A percentile compares a stretch with the other conserved stretches of the same genome.
Evolutionary conservation across 2,329 filamentous ascomycete species (phyloP).

Genomic region (Aspergillus sp.): DNA sequence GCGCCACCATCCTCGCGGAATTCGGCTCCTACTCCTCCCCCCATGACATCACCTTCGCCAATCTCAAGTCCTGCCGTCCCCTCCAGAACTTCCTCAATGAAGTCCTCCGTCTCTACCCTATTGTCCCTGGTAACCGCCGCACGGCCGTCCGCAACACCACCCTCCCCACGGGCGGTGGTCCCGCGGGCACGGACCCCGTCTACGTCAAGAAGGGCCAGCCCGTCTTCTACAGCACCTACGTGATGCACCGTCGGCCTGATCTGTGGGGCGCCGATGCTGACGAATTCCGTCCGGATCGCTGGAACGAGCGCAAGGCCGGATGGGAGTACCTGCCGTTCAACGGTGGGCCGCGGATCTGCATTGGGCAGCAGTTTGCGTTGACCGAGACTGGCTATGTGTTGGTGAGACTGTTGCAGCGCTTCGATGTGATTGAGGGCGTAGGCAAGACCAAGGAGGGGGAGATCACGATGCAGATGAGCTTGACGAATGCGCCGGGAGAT

Average conservation of each 20-base stretch:
- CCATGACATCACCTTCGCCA: conserved; percentile 41
- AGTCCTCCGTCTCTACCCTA: conserved; percentile 49
- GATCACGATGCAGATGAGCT: conserved; percentile 24
- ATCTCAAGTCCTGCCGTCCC: conserved; percentile 45
- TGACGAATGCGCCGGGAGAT: conserved; percentile 33
- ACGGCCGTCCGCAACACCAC: conserved; percentile 45
- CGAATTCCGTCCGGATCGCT: conserved; percentile 67
- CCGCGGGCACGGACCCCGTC: conserved; percentile 61
- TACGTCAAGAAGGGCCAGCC: conserved; percentile 66
- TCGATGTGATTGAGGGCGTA: conserved; percentile 58
- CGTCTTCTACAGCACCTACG: conserved; percentile 67
- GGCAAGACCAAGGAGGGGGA: conserved; percentile 11
- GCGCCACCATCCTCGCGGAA: conserved; percentile 18
- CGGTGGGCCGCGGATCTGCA: conserved; percentile 71
- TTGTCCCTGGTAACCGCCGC: conserved; percentile 51
- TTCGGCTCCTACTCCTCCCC: conserved; percentile 22
- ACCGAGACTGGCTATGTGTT: conserved; percentile 70
- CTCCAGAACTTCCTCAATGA: conserved; percentile 43
- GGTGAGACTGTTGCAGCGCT: conserved; percentile 71
- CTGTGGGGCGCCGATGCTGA: conserved; percentile 51
- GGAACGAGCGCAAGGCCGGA: conserved; percentile 64
- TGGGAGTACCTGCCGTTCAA: conserved; percentile 78
- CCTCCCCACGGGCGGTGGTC: conserved; percentile 59
- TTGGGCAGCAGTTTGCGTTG: conserved; percentile 79
- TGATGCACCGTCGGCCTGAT: conserved; percentile 70